phyloP scores from a whole-genome alignment of 1,284 basidiomycete species.

The Anthracocystis panici-leucophaei region DNA sequence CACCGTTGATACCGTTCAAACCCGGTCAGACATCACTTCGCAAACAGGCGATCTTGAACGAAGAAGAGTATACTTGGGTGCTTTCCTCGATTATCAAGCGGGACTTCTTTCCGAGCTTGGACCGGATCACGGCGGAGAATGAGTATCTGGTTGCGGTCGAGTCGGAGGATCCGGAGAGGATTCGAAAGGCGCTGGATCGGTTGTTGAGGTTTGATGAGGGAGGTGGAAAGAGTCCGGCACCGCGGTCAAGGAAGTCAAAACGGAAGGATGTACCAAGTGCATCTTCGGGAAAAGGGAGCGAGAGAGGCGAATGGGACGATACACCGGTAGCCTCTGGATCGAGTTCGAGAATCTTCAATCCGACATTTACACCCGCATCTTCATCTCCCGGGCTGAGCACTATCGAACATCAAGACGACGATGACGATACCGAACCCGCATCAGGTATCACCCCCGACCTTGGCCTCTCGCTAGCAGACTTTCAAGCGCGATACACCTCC shows the following conservation, averaged over 20 bases:
- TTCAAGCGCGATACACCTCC: constrained; percentile 62
- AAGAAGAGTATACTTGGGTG: constrained; percentile 92
- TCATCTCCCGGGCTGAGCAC: constrained; percentile 7
- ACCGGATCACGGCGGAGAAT: constrained; percentile 61
- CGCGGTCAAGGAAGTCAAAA: constrained; percentile 2
- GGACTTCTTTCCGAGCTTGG: constrained; percentile 86
- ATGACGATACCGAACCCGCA: background rate
- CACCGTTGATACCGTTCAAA: constrained; percentile 40
- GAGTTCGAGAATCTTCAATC: constrained; percentile 9
- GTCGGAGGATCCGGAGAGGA: constrained; percentile 35
- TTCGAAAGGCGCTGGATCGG: constrained; percentile 31
- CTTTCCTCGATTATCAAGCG: constrained; percentile 94
- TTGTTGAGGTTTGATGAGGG: constrained; percentile 48
- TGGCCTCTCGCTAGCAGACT: constrained; percentile 53
- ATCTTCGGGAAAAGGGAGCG: background rate
- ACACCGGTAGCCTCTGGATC: constrained; percentile 25
- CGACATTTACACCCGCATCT: constrained; percentile 23
- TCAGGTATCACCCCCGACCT: constrained; percentile 30
- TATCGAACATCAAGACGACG: constrained; percentile 9
- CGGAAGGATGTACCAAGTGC: background rate
- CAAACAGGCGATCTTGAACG: constrained; percentile 70
- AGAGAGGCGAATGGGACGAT: constrained; percentile 40
- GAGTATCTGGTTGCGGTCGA: constrained; percentile 63
- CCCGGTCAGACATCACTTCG: constrained; percentile 53
- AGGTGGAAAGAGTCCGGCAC: constrained; percentile 4